These are phyloP conservation scores for Xylaria intraflava DNA, from an alignment of 495 filamentous ascomycete genomes.

Conservation along the genomic window DNA sequence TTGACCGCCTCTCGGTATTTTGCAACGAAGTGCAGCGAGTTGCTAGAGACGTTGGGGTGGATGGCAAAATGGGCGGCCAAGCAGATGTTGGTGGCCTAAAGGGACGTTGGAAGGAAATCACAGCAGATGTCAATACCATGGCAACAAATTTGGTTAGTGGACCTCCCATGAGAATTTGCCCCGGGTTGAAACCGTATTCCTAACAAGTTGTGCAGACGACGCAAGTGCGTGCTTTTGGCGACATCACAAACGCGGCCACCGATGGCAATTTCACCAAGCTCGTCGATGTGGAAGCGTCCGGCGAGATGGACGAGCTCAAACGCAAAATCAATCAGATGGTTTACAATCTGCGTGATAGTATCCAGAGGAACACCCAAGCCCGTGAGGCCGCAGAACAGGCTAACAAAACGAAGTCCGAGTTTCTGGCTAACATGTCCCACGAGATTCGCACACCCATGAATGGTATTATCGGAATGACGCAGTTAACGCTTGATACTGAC, in stretches of 20 bases:
- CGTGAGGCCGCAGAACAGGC: conserved; percentile 94
- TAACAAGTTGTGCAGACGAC: conserved; percentile 53
- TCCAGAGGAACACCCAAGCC: conserved; percentile 94
- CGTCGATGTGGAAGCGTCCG: conserved; percentile 96
- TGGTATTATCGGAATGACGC: conserved; percentile 88
- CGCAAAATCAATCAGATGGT: conserved; percentile 99
- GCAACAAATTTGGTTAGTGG: conserved; percentile 71
- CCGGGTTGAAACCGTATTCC: neutral
- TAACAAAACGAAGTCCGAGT: conserved; percentile 98
- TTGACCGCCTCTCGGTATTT: conserved; percentile 90
- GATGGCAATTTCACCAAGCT: conserved; percentile 95
- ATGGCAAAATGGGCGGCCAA: conserved; percentile 98
- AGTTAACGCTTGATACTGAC: conserved; percentile 93
- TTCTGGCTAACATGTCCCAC: conserved; percentile 98
- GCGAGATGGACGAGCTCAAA: conserved; percentile 99
- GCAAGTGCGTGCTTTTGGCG: conserved; percentile 95
- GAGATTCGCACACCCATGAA: conserved; percentile 97
- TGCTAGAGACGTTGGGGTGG: conserved; percentile 93
- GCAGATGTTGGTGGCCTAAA: conserved; percentile 91
- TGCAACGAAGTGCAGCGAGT: conserved; percentile 96
- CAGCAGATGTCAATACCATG: conserved; percentile 97
- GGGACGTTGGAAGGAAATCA: conserved; percentile 97
- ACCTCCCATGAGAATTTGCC: neutral
- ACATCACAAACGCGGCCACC: conserved; percentile 94
- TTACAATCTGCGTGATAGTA: conserved; percentile 88